phyloP scores from a whole-genome alignment of 139 green algal species.

The Tetraselmis chui region DNA sequence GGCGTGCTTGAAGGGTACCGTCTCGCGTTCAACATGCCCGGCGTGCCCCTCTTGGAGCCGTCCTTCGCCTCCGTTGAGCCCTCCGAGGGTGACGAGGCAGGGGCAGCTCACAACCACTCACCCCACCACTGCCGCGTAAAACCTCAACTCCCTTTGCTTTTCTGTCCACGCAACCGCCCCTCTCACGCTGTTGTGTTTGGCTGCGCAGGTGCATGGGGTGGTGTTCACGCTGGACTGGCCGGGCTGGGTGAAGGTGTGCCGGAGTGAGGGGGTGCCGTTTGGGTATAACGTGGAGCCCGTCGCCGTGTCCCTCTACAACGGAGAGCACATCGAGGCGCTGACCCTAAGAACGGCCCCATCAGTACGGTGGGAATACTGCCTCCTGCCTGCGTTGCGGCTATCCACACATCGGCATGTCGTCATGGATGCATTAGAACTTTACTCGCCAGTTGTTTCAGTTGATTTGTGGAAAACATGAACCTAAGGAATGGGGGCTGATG shows the following conservation, averaged over 20 bases:
- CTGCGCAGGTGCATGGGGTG: neutral
- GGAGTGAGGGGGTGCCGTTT: neutral
- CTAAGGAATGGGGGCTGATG: no score
- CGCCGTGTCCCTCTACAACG: neutral
- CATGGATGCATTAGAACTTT: no score
- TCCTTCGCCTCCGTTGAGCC: neutral
- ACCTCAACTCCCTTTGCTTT: no score
- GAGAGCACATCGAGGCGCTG: neutral
- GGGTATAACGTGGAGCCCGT: neutral
- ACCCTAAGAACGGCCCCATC: neutral
- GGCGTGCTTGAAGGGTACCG: neutral
- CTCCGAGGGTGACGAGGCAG: neutral
- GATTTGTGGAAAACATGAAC: no score
- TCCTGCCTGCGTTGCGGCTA: no score
- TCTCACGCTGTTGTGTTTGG: no score
- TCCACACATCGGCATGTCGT: no score
- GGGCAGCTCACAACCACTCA: no score
- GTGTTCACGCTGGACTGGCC: neutral
- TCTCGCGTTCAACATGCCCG: neutral
- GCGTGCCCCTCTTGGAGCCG: neutral
- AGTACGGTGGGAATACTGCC: neutral
- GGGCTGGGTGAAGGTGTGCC: neutral
- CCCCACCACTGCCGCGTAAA: no score
- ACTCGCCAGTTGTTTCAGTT: no score
- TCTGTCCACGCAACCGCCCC: no score